Evolutionary conservation across 2,329 filamentous ascomycete genomes (phyloP).

Genomic region (Xylariaceae sp.): DNA sequence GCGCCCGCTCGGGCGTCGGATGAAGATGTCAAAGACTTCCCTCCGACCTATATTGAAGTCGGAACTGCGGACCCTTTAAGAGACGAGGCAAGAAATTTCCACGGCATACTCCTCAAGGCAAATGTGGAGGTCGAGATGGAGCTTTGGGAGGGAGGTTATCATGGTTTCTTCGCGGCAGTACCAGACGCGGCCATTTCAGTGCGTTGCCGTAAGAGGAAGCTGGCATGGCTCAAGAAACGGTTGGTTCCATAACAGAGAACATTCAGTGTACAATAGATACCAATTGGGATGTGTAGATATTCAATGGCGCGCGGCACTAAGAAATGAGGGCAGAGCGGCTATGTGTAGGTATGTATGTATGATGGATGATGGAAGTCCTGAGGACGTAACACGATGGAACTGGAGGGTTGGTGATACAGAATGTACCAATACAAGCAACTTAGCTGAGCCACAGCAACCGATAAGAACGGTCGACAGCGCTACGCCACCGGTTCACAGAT

Average conservation of each 20-base stretch:
- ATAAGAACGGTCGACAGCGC: neutral
- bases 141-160: conserved; percentile 16
- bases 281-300: neutral
- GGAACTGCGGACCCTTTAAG: conserved; percentile 17
- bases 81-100: conserved; percentile 16
- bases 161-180: conserved; percentile 19
- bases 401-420: too few species aligned
- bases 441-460: neutral
- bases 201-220: conserved; percentile 14
- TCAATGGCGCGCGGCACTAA: neutral
- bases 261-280: neutral
- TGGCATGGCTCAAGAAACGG: conserved; percentile 14
- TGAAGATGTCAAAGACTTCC: conserved; percentile 12
- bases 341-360: too few species aligned
- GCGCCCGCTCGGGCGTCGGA: conserved; percentile 17
- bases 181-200: conserved; percentile 14
- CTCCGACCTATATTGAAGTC: conserved; percentile 19
- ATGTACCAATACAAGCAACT: too few species aligned
- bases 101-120: conserved; percentile 7
- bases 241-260: neutral
- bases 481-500: neutral
- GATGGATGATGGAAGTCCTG: too few species aligned
- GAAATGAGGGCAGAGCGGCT: too few species aligned
- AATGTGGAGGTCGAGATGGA: conserved; percentile 14
- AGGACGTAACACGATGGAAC: too few species aligned